Percentiles rank a stretch among this genome's conserved stretches.
Evolutionary conservation across 1,284 basidiomycete species (phyloP).

Genomic region (Papiliotrema nemorosa): DNA sequence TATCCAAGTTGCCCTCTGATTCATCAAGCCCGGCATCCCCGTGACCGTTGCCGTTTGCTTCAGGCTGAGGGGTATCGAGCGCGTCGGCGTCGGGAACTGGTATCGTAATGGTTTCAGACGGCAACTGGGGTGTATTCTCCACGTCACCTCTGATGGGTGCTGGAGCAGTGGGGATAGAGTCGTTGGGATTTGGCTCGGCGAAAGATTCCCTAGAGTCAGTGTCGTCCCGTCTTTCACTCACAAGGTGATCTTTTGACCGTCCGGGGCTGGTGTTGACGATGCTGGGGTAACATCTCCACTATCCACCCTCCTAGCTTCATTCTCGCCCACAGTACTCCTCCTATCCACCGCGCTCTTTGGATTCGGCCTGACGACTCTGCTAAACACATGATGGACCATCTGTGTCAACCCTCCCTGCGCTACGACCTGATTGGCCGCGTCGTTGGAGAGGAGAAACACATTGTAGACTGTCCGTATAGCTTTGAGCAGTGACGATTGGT

Average conservation of each 20-base stretch:
- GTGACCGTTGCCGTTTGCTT: neutral
- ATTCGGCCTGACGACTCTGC: constrained; percentile 54
- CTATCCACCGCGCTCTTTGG: constrained; percentile 10
- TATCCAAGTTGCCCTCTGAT: constrained; percentile 33
- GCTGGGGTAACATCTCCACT: constrained; percentile 6
- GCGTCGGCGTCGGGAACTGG: constrained; percentile 41
- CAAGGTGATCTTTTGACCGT: constrained; percentile 28
- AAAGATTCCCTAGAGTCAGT: constrained; percentile 32
- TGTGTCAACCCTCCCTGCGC: constrained; percentile 94
- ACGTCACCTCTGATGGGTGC: constrained; percentile 19
- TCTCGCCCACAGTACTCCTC: constrained; percentile 28
- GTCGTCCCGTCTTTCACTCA: constrained; percentile 9
- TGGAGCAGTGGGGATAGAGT: constrained; percentile 39
- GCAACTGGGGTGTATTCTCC: constrained; percentile 17
- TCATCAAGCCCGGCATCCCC: constrained; percentile 12
- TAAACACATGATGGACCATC: constrained; percentile 94
- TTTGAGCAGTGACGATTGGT: constrained; percentile 89
- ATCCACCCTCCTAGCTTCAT: constrained; percentile 29
- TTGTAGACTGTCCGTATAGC: constrained; percentile 96
- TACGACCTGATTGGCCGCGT: constrained; percentile 89
- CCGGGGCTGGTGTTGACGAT: constrained; percentile 6
- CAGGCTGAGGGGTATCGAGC: constrained; percentile 27
- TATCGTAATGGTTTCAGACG: constrained; percentile 32
- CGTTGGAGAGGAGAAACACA: constrained; percentile 83
- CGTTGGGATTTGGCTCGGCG: constrained; percentile 48